Evolutionary conservation across 202 grass and related monocot genomes (phyloP), one percentile per base, ranked within the genome.

Genomic region (Bolboschoenoplectus hybrid): DNA sequence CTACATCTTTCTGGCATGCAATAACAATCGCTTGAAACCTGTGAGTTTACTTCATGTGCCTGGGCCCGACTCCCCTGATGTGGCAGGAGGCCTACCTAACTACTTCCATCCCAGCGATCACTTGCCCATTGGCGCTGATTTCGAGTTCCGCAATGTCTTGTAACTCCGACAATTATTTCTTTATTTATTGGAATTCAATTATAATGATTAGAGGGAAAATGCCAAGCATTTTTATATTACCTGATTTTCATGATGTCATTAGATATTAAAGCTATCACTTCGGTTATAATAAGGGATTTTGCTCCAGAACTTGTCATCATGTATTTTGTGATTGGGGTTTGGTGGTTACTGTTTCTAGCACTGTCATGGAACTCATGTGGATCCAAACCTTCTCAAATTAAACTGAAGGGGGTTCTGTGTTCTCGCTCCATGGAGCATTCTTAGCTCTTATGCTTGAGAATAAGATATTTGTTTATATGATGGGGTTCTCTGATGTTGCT

Each of bases 61-160:
- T 3, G 79, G 82, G 52, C 89, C 84, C 38, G 65, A 89, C 68
- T 89, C 91, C 26, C 16, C 20, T 9, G 91, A 98, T 19, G 57
- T 95, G 32, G 46, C 82, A 73, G 96, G 96, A 45, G 91, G 96
- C 43, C 67, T 95, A 63, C 96, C 96, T 83, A 98, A 95, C 82
- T 86, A 82, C 46, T 82, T 87, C 56, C 93, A 95, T 87, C 91
- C 96, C 58, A 98, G 96, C 35, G 96, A 98, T 60, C 93, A 98
- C 84, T 80, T 98, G 83, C 91, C 96, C 55, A 94, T 98, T 40
- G 96, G 93, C 45, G 91, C 87, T 13, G 96, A 92, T 86, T 95
- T 98, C 67, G 19, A 72, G 68, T 84, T 95, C 50, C 40, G 0
- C 49, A 53, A 1, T 16, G 12, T 3, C 47, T 52, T 77, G 32